These are phyloP conservation scores for Xylaria sp. DNA, from an alignment of 2,329 filamentous ascomycete genomes.

Conservation along the genomic window DNA sequence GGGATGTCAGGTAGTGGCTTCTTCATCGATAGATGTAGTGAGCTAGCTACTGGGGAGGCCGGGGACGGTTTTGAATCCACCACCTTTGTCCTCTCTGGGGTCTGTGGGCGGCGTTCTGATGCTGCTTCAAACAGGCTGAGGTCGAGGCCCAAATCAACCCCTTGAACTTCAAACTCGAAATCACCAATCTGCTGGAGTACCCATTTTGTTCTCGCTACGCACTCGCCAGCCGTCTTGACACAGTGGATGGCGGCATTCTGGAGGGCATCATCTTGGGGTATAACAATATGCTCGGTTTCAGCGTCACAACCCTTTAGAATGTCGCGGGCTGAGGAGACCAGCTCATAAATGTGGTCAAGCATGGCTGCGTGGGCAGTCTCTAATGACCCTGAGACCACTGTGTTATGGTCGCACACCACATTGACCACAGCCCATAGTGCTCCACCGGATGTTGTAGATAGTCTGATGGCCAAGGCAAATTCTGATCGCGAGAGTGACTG, in stretches of 20 bases:
- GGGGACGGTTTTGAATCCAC: slow-evolving; percentile 53
- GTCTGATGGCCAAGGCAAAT: slow-evolving; percentile 82
- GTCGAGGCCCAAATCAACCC: slow-evolving; percentile 65
- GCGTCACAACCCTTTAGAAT: slow-evolving; percentile 76
- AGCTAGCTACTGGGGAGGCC: slow-evolving; percentile 42
- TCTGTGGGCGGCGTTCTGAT: slow-evolving; percentile 48
- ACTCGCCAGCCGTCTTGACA: slow-evolving; percentile 90
- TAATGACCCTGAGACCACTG: slow-evolving; percentile 72
- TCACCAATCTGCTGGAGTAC: slow-evolving; percentile 91
- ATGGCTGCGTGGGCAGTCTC: slow-evolving; percentile 77
- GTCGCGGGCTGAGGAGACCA: slow-evolving; percentile 84
- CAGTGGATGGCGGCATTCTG: slow-evolving; percentile 85
- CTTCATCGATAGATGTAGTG: slow-evolving; percentile 61
- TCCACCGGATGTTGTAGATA: slow-evolving; percentile 84
- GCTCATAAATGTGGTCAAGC: slow-evolving; percentile 81
- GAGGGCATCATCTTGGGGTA: slow-evolving; percentile 82
- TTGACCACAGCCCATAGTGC: slow-evolving; percentile 84
- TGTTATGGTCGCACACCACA: slow-evolving; percentile 82
- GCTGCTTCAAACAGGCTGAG: slow-evolving; percentile 61
- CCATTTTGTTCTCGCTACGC: slow-evolving; percentile 85
- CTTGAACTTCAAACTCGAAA: slow-evolving; percentile 84
- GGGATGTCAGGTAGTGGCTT: slow-evolving; percentile 77
- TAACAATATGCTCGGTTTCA: slow-evolving; percentile 80
- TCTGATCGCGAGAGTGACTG: slow-evolving; percentile 92
- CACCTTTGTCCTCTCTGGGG: slow-evolving; percentile 54